These are phyloP conservation scores for Trebouxia sp. DNA, from an alignment of 139 green algal genomes.

Conservation along the genomic window DNA sequence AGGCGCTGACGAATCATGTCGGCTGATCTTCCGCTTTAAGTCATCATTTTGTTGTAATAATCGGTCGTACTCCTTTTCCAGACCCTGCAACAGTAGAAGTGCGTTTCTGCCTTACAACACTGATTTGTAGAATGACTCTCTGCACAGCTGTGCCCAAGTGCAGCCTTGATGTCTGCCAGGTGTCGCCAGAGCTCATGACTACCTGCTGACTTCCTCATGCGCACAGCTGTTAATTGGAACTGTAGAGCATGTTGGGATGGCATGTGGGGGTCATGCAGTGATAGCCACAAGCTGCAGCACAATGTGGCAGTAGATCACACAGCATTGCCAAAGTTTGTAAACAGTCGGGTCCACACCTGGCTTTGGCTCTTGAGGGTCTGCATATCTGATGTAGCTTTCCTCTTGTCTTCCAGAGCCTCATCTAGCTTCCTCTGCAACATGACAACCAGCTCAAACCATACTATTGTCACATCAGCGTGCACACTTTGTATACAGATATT, in stretches of 20 bases:
- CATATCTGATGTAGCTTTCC: not conserved
- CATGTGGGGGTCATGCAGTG: too few relatives aligned
- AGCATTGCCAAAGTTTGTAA: too few relatives aligned
- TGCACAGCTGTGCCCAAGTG: not conserved
- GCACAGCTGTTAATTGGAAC: too few relatives aligned
- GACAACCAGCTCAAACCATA: not conserved
- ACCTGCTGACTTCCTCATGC: too few relatives aligned
- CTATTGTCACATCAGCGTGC: too few relatives aligned
- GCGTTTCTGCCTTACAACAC: not conserved
- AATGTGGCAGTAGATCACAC: too few relatives aligned
- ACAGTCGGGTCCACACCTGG: not conserved
- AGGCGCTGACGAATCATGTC: not conserved
- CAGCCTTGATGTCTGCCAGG: too few relatives aligned
- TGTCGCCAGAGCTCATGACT: too few relatives aligned
- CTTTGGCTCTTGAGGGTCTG: constrained; percentile 20
- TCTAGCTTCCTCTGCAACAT: constrained; percentile 25
- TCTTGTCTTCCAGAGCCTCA: not conserved
- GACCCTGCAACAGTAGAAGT: constrained; percentile 3
- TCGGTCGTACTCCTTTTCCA: constrained; percentile 35
- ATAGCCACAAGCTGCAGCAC: too few relatives aligned
- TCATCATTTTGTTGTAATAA: constrained; percentile 29
- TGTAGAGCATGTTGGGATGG: too few relatives aligned
- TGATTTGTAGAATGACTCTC: not conserved
- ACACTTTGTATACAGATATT: too few relatives aligned
- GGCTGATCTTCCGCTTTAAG: constrained; percentile 17